Conservation (phyloP, 1,139 yeast species). For the Diutina neorugosa region DNA sequence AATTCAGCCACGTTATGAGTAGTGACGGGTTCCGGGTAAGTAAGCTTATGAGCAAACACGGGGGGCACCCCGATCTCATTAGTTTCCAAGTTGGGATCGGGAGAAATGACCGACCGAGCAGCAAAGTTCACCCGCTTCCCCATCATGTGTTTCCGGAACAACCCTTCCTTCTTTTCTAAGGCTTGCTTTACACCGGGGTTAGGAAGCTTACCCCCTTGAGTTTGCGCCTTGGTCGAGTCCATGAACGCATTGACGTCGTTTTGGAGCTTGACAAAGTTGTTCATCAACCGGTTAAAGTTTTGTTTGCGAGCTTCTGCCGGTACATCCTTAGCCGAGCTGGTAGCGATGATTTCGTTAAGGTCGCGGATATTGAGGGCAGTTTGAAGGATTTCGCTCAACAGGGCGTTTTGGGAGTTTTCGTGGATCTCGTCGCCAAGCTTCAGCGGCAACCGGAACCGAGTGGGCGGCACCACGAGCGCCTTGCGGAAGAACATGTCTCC, state of each 20-base stretch:
- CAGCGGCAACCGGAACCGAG: conserved; percentile 93
- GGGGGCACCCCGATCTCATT: conserved; percentile 99
- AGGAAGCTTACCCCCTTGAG: conserved; percentile 58
- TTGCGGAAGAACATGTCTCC: conserved; percentile 91
- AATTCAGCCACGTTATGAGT: conserved; percentile 80
- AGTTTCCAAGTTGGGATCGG: conserved; percentile 96
- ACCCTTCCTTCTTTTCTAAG: conserved; percentile 95
- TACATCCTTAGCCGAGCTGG: conserved; percentile 47
- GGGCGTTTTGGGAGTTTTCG: conserved; percentile 87
- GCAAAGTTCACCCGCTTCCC: conserved; percentile 99
- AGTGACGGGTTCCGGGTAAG: conserved; percentile 99
- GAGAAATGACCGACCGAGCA: conserved; percentile 97
- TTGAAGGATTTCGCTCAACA: conserved; percentile 65
- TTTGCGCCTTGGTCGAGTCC: conserved; percentile 76
- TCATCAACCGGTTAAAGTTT: conserved; percentile 83
- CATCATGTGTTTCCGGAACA: conserved; percentile 98
- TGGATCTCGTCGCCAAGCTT: conserved; percentile 94
- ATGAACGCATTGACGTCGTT: conserved; percentile 90
- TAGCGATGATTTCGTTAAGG: conserved; percentile 66
- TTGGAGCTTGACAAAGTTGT: conserved; percentile 87
- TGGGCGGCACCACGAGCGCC: conserved; percentile 86
- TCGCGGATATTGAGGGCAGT: conserved; percentile 79
- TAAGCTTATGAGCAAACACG: conserved; percentile 87
- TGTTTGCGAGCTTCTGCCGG: conserved; percentile 48
- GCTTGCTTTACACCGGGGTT: conserved; percentile 97